phyloP scores from a whole-genome alignment of 2,329 filamentous ascomycete species.

The Stemphylium vesicarium region DNA sequence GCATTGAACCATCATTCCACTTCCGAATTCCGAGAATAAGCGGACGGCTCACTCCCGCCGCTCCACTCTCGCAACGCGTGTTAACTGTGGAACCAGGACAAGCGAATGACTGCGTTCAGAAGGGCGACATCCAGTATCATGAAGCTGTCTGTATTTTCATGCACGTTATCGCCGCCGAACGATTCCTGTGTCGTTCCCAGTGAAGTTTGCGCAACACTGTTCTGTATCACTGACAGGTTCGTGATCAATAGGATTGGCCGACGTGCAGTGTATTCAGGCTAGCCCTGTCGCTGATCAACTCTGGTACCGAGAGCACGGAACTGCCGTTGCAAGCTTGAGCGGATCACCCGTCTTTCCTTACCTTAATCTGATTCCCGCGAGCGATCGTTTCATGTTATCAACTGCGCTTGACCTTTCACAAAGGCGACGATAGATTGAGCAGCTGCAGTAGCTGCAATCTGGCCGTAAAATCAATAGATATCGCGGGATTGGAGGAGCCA shows the following conservation, averaged over 20 bases:
- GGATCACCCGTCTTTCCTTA: neutral
- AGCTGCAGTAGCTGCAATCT: neutral
- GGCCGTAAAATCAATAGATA: no score
- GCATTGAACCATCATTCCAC: neutral
- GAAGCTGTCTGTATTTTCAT: neutral
- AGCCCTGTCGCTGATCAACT: neutral
- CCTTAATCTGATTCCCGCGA: neutral
- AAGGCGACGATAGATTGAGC: neutral
- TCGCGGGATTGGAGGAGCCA: no score
- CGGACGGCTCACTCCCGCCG: neutral
- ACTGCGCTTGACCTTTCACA: neutral
- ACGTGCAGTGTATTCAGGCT: neutral
- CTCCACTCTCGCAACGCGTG: neutral
- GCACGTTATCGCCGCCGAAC: neutral
- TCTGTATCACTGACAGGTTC: neutral
- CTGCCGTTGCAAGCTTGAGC: slow-evolving; percentile 1
- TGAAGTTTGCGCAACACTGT: neutral
- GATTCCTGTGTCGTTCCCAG: neutral
- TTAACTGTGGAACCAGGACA: neutral
- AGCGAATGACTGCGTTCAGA: neutral
- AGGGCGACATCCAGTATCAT: neutral
- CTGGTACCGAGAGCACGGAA: neutral
- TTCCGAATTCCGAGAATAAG: neutral
- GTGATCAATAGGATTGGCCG: neutral
- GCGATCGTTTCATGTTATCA: neutral